phyloP scores from a whole-genome alignment of 2,329 filamentous ascomycete species.

The Truncatella angustata region DNA sequence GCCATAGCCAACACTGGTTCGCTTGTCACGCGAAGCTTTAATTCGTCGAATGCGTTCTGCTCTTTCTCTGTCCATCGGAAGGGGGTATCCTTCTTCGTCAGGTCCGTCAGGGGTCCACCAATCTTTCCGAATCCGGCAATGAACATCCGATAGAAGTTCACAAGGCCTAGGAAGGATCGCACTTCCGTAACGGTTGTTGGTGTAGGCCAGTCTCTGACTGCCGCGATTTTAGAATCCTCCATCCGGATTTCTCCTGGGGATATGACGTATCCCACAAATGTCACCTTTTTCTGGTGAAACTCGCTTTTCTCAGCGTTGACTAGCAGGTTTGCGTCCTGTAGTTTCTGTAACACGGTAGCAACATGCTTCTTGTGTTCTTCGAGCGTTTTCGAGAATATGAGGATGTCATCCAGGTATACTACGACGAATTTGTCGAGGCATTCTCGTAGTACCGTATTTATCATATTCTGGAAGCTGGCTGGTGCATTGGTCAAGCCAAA shows the following conservation, averaged over 20 bases:
- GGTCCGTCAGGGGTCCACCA: neutral
- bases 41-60: neutral
- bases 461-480: conserved; percentile 12
- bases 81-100: neutral
- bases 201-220: conserved; percentile 21
- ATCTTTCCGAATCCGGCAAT: conserved; percentile 20
- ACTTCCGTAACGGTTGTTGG: conserved; percentile 19
- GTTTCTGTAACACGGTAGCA: conserved; percentile 15
- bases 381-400: conserved; percentile 22
- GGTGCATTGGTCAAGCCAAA: conserved; percentile 24
- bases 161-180: conserved; percentile 28
- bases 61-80: neutral
- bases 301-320: conserved; percentile 26
- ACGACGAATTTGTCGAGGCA: conserved; percentile 10
- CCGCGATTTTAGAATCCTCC: conserved; percentile 21
- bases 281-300: conserved; percentile 25
- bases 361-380: conserved; percentile 24
- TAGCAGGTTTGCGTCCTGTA: conserved; percentile 7
- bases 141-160: conserved; percentile 31
- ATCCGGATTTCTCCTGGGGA: conserved; percentile 21
- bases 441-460: conserved; percentile 11
- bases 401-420: conserved; percentile 19
- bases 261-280: conserved; percentile 30
- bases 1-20: conserved; percentile 11
- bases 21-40: conserved; percentile 2